Percentiles rank a stretch among this genome's conserved stretches.
Evolutionary conservation across 2,329 filamentous ascomycete species (phyloP).

Genomic region (Microascus cirrosus): DNA sequence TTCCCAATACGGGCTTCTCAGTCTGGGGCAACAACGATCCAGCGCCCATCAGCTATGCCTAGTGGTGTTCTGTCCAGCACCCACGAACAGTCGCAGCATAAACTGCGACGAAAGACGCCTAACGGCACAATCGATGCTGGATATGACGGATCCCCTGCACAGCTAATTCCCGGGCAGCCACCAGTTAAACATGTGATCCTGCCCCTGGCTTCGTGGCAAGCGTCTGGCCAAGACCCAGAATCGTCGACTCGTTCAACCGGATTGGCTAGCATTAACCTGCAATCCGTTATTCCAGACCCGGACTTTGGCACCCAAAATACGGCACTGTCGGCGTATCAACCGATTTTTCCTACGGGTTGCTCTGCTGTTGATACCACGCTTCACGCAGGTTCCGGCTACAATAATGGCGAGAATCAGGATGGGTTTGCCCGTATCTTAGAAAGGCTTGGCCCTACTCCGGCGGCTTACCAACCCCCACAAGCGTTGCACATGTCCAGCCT

Average conservation of each 20-base stretch:
- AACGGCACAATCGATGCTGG: constrained; percentile 86
- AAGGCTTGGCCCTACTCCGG: neutral
- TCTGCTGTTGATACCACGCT: neutral
- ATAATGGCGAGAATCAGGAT: neutral
- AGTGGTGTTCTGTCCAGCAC: neutral
- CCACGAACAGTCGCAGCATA: constrained; percentile 51
- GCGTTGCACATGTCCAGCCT: neutral
- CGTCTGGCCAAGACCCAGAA: neutral
- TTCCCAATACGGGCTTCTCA: constrained; percentile 25
- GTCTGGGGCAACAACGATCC: constrained; percentile 16
- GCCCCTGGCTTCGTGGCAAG: constrained; percentile 29
- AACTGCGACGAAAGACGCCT: constrained; percentile 82
- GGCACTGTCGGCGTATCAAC: neutral
- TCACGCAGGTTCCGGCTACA: neutral
- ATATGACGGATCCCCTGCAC: constrained; percentile 74
- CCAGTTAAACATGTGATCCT: constrained; percentile 76
- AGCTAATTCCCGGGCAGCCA: constrained; percentile 62
- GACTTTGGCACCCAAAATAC: neutral
- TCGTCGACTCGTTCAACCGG: neutral
- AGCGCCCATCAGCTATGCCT: neutral
- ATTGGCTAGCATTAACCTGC: neutral
- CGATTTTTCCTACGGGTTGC: neutral
- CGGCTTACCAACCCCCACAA: neutral
- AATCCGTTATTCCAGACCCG: neutral
- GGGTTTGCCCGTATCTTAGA: neutral